Percentiles rank a stretch among this genome's conserved stretches.
phyloP scores from a whole-genome alignment of 306 rosid species.

The Hippophae rhamnoides region DNA sequence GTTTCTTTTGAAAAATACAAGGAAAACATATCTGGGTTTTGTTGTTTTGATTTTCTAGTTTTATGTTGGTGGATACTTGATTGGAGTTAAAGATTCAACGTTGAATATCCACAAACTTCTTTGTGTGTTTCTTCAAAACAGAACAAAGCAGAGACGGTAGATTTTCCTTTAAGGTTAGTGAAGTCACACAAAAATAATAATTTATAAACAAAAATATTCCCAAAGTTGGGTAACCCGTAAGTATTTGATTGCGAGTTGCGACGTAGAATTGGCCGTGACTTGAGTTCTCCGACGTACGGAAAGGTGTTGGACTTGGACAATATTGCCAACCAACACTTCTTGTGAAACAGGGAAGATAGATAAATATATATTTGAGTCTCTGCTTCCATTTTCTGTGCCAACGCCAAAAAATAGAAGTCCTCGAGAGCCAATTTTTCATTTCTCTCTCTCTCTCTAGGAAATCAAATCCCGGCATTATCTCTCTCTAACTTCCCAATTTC shows the following conservation, averaged over 20 bases:
- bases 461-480: conserved; percentile 34
- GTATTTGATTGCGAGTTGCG: neutral
- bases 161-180: conserved; percentile 54
- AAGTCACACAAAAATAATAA: neutral
- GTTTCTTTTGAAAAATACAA: neutral
- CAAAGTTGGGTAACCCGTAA: neutral
- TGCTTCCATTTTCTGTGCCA: conserved; percentile 31
- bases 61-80: conserved; percentile 20
- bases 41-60: neutral
- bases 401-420: conserved; percentile 33
- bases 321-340: conserved; percentile 37
- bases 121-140: conserved; percentile 22
- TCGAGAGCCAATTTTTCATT: conserved; percentile 28
- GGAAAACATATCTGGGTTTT: neutral
- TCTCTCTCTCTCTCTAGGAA: conserved; percentile 22
- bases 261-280: conserved; percentile 12
- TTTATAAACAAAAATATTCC: neutral
- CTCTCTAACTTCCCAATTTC: conserved; percentile 16
- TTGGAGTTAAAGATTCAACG: conserved; percentile 34
- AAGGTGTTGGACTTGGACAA: conserved; percentile 19
- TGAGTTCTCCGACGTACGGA: conserved; percentile 14
- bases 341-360: conserved; percentile 11
- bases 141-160: conserved; percentile 28
- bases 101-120: conserved; percentile 21
- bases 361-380: conserved; percentile 21